Percentiles rank a stretch among this genome's conserved stretches.
Evolutionary conservation across 257 asterid genomes (phyloP).

Genomic region (Buddleja alternifolia): DNA sequence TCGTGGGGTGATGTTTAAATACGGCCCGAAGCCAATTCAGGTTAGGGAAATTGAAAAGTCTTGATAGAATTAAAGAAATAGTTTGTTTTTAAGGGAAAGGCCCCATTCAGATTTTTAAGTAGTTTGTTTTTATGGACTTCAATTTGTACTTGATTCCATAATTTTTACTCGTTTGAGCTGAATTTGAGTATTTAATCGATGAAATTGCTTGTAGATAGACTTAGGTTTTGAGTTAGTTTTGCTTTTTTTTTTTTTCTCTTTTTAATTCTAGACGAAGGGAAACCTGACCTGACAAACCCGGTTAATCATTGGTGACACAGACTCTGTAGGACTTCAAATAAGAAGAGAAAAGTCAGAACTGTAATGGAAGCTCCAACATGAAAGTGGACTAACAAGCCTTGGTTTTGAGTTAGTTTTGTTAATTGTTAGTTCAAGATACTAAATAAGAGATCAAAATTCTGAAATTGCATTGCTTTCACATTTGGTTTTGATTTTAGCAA

Average conservation of each 20-base stretch:
- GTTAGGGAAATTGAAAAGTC: conserved; percentile 32
- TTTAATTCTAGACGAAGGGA: too few species aligned
- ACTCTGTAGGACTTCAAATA: too few species aligned
- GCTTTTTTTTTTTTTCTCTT: too few species aligned
- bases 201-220: conserved; percentile 13
- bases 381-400: too few species aligned
- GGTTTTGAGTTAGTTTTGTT: not conserved
- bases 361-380: too few species aligned
- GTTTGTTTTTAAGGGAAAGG: too few species aligned
- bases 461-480: conserved; percentile 9
- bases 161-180: conserved; percentile 26
- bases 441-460: conserved; percentile 32
- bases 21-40: conserved; percentile 82
- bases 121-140: not conserved
- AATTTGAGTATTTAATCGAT: conserved; percentile 7
- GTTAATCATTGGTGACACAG: too few species aligned
- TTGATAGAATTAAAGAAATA: not conserved
- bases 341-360: too few species aligned
- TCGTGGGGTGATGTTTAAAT: conserved; percentile 84
- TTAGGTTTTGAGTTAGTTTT: not conserved
- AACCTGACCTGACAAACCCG: too few species aligned
- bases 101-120: too few species aligned
- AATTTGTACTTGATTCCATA: conserved; percentile 3
- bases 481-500: conserved; percentile 13
- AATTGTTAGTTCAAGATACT: not conserved